phyloP scores from a whole-genome alignment of 345 rosid species.

The Camelina neglecta region DNA sequence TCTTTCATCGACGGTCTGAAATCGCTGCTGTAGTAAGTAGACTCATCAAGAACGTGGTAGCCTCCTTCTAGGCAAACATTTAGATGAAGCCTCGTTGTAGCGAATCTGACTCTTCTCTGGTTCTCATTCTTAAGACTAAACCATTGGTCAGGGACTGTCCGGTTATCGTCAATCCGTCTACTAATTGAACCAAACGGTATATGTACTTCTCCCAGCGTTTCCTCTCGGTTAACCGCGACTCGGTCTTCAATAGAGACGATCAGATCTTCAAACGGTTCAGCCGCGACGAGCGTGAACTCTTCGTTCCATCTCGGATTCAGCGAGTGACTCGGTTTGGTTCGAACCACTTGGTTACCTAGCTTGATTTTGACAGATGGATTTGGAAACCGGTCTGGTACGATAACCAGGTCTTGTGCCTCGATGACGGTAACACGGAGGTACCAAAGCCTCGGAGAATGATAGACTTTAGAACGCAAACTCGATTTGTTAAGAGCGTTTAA shows the following conservation, averaged over 20 bases:
- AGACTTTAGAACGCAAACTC: conserved; percentile 76
- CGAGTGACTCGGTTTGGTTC: conserved; percentile 67
- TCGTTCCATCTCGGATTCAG: conserved; percentile 86
- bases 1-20: conserved; percentile 91
- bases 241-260: conserved; percentile 73
- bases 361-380: conserved; percentile 71
- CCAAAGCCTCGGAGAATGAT: conserved; percentile 94
- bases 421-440: conserved; percentile 79
- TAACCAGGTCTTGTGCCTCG: conserved; percentile 82
- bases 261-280: conserved; percentile 92
- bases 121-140: conserved; percentile 59
- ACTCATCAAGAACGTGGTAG: conserved; percentile 93
- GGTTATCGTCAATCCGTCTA: conserved; percentile 63
- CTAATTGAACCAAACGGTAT: conserved; percentile 57
- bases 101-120: conserved; percentile 67
- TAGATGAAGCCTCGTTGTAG: conserved; percentile 63
- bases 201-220: conserved; percentile 58
- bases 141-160: conserved; percentile 60
- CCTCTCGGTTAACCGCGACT: conserved; percentile 69
- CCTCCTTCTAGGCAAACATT: conserved; percentile 90
- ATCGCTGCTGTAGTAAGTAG: conserved; percentile 93
- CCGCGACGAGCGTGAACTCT: conserved; percentile 84
- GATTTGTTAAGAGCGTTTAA: conserved; percentile 56
- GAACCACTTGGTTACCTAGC: conserved; percentile 66
- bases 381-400: conserved; percentile 61